Base-by-base conservation (phyloP, 2,329 filamentous ascomycete genomes). In the Aspergillus bombycis region DNA sequence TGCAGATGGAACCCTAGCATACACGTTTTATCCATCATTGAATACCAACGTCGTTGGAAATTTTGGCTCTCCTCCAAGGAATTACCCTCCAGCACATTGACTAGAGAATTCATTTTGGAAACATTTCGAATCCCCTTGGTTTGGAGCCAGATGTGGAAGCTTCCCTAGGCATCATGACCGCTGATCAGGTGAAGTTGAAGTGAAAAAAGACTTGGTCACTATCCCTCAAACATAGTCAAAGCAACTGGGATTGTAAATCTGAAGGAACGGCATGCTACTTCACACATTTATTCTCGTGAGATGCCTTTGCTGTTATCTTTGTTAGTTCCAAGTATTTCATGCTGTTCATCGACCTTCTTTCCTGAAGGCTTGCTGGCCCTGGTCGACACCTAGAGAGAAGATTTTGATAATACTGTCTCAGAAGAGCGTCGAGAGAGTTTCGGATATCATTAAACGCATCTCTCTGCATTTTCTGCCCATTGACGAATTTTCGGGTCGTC, bases 61-160 rank as follows among this genome's bases (percentile, higher is more conserved):
- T 12, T 16, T 58, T 34, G 45, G 21, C 26, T 58, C 26, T 45
- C 53, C 14, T 59, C 43, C 5, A 59, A 52, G 11, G 46, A 52
- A 52, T 26, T 53, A 21, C 46, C 46, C n/a, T 53, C 45, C 21
- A 59, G 32, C 28, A 52, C n/a, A 41, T 59, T 32, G 16, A 59
- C 57, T 26, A 59, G 30, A 10, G 57, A 53, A 28, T 59, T 52
- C 43, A 52, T 52, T 8, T 59, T 58, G 21, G 21, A 32, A 5
- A 55, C 30, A 56, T 46, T 46, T n/a, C 14, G 23, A 19, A 14
- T 11, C 14, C 48, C 48, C 5, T 41, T 16, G n/a, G 46, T 60
- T n/a, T 14, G 16, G n/a, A 58, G 54, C 55, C 59, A 53, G 19
- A 43, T 30, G 16, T 55, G 36, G 34, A 58, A 64, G 9, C 14